Percentiles rank a stretch among this genome's conserved stretches.
phyloP scores from a whole-genome alignment of 768 basidiomycete species.

The Pulveroboletus sp. region DNA sequence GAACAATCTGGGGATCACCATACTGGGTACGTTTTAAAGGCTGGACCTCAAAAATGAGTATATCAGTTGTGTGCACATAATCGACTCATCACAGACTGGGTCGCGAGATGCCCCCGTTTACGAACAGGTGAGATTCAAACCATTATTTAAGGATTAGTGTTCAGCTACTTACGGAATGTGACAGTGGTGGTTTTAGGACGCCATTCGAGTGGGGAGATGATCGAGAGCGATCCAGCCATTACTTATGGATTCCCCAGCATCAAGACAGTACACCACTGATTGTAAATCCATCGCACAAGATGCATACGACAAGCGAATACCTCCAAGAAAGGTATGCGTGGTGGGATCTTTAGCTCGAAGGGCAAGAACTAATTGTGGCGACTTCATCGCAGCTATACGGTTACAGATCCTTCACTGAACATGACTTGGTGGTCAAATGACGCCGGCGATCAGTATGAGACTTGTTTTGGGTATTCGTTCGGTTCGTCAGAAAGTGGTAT shows the following conservation, averaged over 20 bases:
- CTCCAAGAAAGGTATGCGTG: constrained; percentile 12
- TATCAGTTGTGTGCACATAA: not conserved
- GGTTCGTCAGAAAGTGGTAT: not conserved
- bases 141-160: not conserved
- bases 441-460: not conserved
- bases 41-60: not conserved
- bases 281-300: not conserved
- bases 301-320: not conserved
- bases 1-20: not conserved
- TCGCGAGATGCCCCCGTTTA: constrained; percentile 6
- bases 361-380: not conserved
- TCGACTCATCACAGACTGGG: not conserved
- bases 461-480: not conserved
- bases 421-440: constrained; percentile 1
- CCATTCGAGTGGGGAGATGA: not conserved
- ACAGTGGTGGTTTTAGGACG: not conserved
- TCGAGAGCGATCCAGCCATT: not conserved
- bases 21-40: constrained; percentile 10
- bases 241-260: not conserved
- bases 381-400: not conserved
- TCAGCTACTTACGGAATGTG: not conserved
- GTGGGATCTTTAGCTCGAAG: not conserved
- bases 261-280: not conserved
- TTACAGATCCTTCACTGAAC: not conserved
- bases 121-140: constrained; percentile 8